A percentile compares a stretch with the other conserved stretches of the same genome.
phyloP scores from a whole-genome alignment of 2,329 filamentous ascomycete species.

The Falciphora oryzae region DNA sequence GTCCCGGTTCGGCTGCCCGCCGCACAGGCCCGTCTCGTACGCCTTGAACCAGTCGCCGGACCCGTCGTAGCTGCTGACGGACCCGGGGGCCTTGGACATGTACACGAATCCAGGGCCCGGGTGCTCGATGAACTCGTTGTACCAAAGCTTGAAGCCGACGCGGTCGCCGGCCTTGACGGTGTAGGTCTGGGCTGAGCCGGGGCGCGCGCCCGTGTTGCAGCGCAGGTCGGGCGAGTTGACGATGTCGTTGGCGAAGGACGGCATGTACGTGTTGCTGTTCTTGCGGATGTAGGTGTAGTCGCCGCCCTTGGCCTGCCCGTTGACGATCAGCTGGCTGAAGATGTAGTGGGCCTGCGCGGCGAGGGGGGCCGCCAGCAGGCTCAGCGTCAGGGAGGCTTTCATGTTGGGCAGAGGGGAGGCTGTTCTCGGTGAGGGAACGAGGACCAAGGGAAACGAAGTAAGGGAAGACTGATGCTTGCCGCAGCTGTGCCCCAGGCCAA shows the following conservation, averaged over 20 bases:
- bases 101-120: slow-evolving; percentile 37
- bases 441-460: too few relatives aligned
- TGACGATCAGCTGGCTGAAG: slow-evolving; percentile 35
- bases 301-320: slow-evolving; percentile 34
- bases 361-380: slow-evolving; percentile 14
- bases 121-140: slow-evolving; percentile 42
- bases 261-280: slow-evolving; percentile 35
- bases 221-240: slow-evolving; percentile 30
- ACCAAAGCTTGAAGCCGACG: slow-evolving; percentile 43
- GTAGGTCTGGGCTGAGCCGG: slow-evolving; percentile 33
- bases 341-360: slow-evolving; percentile 27
- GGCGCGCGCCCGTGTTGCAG: slow-evolving; percentile 37
- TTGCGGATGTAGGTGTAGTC: slow-evolving; percentile 42
- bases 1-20: slow-evolving; percentile 15
- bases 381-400: slow-evolving; percentile 14
- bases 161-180: slow-evolving; percentile 42
- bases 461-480: neutral
- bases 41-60: slow-evolving; percentile 26
- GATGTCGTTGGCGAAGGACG: slow-evolving; percentile 28
- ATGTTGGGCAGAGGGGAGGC: slow-evolving; percentile 10
- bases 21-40: slow-evolving; percentile 23
- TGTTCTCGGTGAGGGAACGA: neutral
- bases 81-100: slow-evolving; percentile 35
- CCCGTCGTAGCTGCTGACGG: slow-evolving; percentile 20
- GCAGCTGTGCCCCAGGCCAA: neutral